Evolutionary conservation across 176 grass and related monocot genomes (phyloP).

Genomic region (Stipa capillata): DNA sequence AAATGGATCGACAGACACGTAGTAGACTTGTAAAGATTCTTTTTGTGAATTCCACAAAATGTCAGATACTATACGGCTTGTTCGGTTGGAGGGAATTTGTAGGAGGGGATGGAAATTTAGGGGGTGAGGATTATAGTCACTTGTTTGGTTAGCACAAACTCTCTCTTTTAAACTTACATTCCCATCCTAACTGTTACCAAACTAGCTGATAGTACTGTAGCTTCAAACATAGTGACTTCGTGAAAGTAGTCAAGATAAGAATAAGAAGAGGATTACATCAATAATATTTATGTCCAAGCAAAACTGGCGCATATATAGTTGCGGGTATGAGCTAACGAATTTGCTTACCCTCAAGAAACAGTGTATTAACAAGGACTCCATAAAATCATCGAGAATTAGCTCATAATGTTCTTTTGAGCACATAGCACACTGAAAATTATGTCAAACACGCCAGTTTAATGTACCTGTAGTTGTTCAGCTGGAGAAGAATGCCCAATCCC

Average conservation of each 20-base stretch:
- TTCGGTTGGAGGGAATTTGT: not conserved
- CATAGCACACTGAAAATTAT: no score
- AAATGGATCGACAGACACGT: not conserved
- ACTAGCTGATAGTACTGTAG: not conserved
- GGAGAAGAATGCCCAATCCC: slow-evolving; percentile 78
- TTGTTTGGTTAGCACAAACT: no score
- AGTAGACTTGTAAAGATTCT: not conserved
- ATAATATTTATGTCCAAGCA: not conserved
- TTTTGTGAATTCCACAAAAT: not conserved
- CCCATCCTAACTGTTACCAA: no score
- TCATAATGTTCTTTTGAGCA: not conserved
- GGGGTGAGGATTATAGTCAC: no score
- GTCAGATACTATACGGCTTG: not conserved
- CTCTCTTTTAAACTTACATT: no score
- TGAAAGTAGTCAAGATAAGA: not conserved
- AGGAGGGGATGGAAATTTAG: no score
- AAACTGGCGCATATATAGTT: not conserved
- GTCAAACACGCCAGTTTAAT: not conserved
- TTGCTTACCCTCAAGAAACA: not conserved
- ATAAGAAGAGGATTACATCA: not conserved
- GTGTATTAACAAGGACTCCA: not conserved
- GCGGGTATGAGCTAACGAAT: not conserved
- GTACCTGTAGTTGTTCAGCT: slow-evolving; percentile 80
- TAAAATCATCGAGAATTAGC: not conserved
- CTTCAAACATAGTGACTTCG: not conserved